These are phyloP conservation scores for Penicillium pulvis DNA, from an alignment of 495 filamentous ascomycete species.

Conservation along the genomic window DNA sequence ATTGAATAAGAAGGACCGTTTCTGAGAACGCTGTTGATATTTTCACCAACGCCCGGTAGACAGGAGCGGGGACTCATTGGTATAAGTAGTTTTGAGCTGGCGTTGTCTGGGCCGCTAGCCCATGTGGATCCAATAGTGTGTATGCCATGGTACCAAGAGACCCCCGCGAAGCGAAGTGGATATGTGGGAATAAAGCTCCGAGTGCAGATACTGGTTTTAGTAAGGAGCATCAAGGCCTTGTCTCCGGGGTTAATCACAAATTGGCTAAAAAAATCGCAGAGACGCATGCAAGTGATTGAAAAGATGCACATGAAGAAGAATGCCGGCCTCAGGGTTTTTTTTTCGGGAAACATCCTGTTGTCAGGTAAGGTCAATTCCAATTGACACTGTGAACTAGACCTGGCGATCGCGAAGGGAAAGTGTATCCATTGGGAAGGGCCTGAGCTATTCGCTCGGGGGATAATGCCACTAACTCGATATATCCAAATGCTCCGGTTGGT, in stretches of 20 bases:
- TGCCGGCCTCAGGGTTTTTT: background rate
- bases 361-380: background rate
- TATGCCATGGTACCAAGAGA: background rate
- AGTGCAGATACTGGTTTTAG: background rate
- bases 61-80: background rate
- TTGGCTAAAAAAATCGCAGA: too few species aligned
- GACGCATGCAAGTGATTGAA: background rate
- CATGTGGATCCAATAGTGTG: background rate
- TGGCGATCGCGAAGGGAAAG: background rate
- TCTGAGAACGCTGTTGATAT: background rate
- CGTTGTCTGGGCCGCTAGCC: background rate
- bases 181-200: background rate
- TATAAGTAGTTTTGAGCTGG: background rate
- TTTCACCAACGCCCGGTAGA: background rate
- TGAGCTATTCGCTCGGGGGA: background rate
- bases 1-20: background rate
- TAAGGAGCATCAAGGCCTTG: background rate
- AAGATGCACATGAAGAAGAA: background rate
- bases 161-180: constrained; percentile 2
- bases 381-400: background rate
- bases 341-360: background rate
- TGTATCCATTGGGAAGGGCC: background rate
- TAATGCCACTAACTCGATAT: background rate
- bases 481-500: background rate
- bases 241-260: background rate